Evolutionary conservation across 306 rosid genomes (phyloP), one percentile per base, ranked within the genome.

Genomic region (Neltuma alba): DNA sequence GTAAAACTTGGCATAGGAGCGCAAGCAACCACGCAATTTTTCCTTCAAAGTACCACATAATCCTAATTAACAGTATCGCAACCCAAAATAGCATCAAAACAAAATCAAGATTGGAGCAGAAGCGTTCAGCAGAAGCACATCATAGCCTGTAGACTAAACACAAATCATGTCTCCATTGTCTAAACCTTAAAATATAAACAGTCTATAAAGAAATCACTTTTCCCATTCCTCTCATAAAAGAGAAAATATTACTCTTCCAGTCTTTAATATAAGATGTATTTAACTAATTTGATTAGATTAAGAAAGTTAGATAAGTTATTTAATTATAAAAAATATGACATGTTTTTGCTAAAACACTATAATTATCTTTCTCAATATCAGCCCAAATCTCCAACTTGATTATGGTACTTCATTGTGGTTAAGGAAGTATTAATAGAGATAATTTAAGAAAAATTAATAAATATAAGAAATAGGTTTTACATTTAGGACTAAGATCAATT

Each of bases 131-230:
- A 34, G 44, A 64, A 16, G 70, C 70, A 64, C 42, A 14, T 33
- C 27, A 9, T 18, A 9, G 70, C 70, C 70, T 64, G 5, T 7
- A 64, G 44, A 27, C 42, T 16, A 34, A 33, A 16, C 42, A 64
- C 34, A 27, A 64, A 63, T 34, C 0, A 4, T 38, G 21, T 37
- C 71, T 66, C 42, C 30, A n/a, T 15, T 37, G 47, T 36, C 30
- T n/a, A n/a, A 66, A 38, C 72, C 48, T n/a, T n/a, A 21, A 21
- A 48, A 38, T 38, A 66, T 33, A 64, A 64, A 37, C 70, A 64
- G 5, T 64, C 15, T 34, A 33, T 15, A 34, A 27, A 8, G 27
- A 33, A 7, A 64, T 20, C 21, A 18, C 7, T 64, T 60, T 8
- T 34, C 70, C 44, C 11, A 20, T 9, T 33, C 20, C 21, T 6